Evolutionary conservation across 192 early-diverging fungal genomes (phyloP).

Genomic region (Phycomyces blakesleeanus): DNA sequence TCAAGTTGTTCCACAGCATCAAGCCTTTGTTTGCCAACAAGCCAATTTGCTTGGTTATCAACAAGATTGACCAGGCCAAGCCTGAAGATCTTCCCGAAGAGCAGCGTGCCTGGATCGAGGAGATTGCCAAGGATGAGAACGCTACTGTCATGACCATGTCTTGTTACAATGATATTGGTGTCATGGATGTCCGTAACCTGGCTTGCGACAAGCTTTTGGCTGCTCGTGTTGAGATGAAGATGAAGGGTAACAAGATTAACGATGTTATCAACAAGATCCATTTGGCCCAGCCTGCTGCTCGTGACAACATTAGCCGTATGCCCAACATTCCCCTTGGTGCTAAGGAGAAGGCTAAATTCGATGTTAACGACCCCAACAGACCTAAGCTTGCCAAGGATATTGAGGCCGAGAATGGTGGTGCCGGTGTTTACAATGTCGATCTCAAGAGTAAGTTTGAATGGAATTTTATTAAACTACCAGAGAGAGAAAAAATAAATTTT

Average conservation of each 20-base stretch:
- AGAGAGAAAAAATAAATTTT: too few relatives aligned
- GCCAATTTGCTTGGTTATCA: constrained; percentile 89
- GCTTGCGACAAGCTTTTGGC: constrained; percentile 94
- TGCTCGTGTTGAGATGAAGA: constrained; percentile 91
- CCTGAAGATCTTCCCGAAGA: constrained; percentile 73
- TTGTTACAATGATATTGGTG: constrained; percentile 91
- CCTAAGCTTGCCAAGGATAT: constrained; percentile 84
- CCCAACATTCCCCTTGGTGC: constrained; percentile 79
- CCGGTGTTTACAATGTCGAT: constrained; percentile 95
- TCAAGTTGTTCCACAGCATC: constrained; percentile 88
- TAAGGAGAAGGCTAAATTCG: constrained; percentile 67
- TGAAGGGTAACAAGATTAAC: constrained; percentile 85
- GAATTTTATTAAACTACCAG: too few relatives aligned
- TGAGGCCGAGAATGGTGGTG: constrained; percentile 85
- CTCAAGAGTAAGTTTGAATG: constrained; percentile 80
- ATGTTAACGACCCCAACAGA: constrained; percentile 78
- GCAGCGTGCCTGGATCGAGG: constrained; percentile 73
- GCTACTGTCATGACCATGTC: constrained; percentile 80
- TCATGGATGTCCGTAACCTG: constrained; percentile 91
- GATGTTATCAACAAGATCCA: constrained; percentile 96
- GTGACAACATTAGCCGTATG: constrained; percentile 83
- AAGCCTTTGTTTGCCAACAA: constrained; percentile 99
- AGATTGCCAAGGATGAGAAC: constrained; percentile 60
- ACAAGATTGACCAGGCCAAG: constrained; percentile 88
- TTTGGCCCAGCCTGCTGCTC: constrained; percentile 79